These are phyloP conservation scores for Sideroxylon spinosum DNA, from an alignment of 179 eudicot species.

Conservation along the genomic window DNA sequence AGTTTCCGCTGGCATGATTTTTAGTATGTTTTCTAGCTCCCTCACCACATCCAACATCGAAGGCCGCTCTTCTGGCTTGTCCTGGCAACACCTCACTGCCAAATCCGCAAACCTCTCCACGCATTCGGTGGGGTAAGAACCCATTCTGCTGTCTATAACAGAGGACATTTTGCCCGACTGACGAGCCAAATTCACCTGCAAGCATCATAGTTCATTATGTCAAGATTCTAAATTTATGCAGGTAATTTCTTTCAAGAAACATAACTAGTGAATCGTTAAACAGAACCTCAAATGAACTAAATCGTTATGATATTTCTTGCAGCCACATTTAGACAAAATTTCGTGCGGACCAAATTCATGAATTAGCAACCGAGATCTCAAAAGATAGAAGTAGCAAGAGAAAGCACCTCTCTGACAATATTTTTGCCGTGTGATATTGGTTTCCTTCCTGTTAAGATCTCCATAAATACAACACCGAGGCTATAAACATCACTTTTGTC, in stretches of 20 bases:
- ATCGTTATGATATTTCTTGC: not conserved
- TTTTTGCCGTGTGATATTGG: conserved; percentile 76
- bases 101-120: conserved; percentile 48
- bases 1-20: conserved; percentile 40
- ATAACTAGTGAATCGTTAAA: no score
- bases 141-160: conserved; percentile 58
- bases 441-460: conserved; percentile 64
- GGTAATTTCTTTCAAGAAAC: not conserved
- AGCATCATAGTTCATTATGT: not conserved
- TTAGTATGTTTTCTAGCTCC: conserved; percentile 51
- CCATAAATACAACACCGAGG: conserved; percentile 71
- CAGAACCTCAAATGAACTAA: not conserved
- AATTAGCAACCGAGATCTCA: not conserved
- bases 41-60: conserved; percentile 67
- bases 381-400: not conserved
- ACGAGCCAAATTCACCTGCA: conserved; percentile 47
- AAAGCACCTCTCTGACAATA: conserved; percentile 69
- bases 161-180: conserved; percentile 41
- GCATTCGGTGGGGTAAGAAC: conserved; percentile 47
- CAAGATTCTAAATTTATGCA: no score
- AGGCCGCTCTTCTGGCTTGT: conserved; percentile 54
- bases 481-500: conserved; percentile 84
- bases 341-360: not conserved
- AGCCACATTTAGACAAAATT: not conserved
- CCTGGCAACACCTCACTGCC: conserved; percentile 55